Base-by-base conservation (phyloP, 805 yeast genomes). In the Zygoascus tannicola region DNA sequence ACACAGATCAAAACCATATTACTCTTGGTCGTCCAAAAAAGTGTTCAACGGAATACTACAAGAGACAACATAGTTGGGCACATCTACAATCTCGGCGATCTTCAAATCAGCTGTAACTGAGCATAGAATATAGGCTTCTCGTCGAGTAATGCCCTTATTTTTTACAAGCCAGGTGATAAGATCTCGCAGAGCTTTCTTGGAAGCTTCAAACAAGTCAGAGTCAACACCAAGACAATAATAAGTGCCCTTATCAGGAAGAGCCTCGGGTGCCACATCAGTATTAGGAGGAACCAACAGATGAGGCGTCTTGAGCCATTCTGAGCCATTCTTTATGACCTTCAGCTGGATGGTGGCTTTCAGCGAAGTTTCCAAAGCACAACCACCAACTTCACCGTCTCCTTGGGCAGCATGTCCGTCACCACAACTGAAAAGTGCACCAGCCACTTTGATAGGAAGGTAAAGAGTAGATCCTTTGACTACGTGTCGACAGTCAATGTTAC, bases 341-440 rank as follows among this genome's bases (percentile, higher is more conserved):
- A 45, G 42, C 39, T 19, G 19, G 20, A 45, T 22, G 14, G 48
- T 45, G 22, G 48, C 48, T 20, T 21, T 45, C 15, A 45, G 37
- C 12, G 40, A 26, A 4, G 44, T 40, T 41, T 45, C 48, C 16
- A 45, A 36, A 18, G 48, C 48, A 16, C 45, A 43, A 18, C 48
- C 48, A 21, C 48, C 44, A 8, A 45, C 48, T 38, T 45, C 48
- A 8, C 48, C 48, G 32, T 45, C 48, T 3, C 48, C 48, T 22
- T 45, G 48, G 16, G 48, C 48, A 21, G 48, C 48, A 37, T 45
- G 48, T 16, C 48, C 48, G 28, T 45, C 48, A 30, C 48, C 48
- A 41, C 48, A 45, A 38, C 42, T 35, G 35, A 45, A 45, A 19
- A 45, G 30, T 3, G 48, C 48, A 16, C 48, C 48, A 4, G 44